phyloP scores from a whole-genome alignment of 352 stramenopile species.

The Globisporangium heterothallicum region DNA sequence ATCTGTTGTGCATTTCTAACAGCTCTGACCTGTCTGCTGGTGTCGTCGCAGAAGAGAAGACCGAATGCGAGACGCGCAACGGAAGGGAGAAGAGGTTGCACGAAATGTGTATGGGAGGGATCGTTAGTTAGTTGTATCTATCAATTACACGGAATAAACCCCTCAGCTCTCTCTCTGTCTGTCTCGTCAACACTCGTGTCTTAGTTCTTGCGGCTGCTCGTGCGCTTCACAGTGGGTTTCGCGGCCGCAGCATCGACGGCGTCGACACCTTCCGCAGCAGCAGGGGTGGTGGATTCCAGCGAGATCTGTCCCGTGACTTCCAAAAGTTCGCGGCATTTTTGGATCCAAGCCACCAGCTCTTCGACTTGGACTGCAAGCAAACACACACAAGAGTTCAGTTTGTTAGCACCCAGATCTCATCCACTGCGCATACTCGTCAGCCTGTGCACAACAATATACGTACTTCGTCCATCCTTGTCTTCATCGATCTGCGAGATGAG shows the following conservation, averaged over 20 bases:
- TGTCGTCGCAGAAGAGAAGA: too few species aligned
- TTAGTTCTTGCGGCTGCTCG: conserved; percentile 68
- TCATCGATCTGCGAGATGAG: conserved; percentile 92
- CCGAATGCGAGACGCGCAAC: too few species aligned
- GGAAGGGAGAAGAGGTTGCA: too few species aligned
- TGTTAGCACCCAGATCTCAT: too few species aligned
- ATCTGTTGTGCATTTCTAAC: too few species aligned
- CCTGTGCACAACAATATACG: conserved; percentile 22
- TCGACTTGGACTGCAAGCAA: conserved; percentile 85
- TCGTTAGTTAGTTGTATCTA: conserved; percentile 12
- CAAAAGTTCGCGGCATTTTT: conserved; percentile 82
- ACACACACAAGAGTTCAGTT: conserved; percentile 20
- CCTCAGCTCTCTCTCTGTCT: too few species aligned
- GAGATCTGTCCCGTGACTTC: conserved; percentile 81
- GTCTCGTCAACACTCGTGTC: too few species aligned
- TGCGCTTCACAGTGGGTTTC: conserved; percentile 60
- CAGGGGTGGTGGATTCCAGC: conserved; percentile 22
- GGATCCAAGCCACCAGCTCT: conserved; percentile 89
- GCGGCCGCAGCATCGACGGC: conserved; percentile 21
- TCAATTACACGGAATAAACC: conserved; percentile 9
- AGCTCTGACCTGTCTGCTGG: too few species aligned
- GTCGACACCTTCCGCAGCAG: conserved; percentile 18
- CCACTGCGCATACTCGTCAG: too few species aligned
- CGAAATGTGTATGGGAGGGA: too few species aligned
- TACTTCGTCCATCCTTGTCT: conserved; percentile 87